Evolutionary conservation across 257 asterid species (phyloP).

Genomic region (Solanum ahanhuiri): DNA sequence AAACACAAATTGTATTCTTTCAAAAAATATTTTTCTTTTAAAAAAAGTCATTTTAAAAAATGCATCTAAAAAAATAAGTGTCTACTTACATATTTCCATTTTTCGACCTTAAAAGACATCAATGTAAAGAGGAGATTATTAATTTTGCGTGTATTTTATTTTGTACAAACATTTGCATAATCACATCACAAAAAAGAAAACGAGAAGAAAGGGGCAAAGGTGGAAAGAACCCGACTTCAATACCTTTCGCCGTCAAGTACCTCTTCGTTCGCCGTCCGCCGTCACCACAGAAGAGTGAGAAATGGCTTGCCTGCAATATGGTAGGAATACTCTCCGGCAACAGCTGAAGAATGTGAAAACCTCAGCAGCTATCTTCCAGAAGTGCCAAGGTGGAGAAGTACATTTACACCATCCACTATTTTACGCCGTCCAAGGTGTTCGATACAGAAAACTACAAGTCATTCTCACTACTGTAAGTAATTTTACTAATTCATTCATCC

Average conservation of each 20-base stretch:
- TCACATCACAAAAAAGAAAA: neutral
- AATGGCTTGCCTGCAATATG: neutral
- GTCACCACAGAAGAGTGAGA: neutral
- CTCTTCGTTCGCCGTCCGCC: neutral
- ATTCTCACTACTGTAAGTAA: slow-evolving; percentile 30
- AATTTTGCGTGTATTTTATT: neutral
- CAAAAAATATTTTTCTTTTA: no score
- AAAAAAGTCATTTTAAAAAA: no score
- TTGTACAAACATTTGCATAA: neutral
- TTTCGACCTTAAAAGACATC: neutral
- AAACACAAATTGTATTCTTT: no score
- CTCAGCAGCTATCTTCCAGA: neutral
- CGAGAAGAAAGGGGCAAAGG: neutral
- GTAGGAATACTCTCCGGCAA: neutral
- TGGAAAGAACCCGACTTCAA: neutral
- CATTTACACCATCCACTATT: slow-evolving; percentile 23
- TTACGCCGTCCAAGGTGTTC: slow-evolving; percentile 28
- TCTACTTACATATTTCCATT: no score
- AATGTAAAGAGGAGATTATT: neutral
- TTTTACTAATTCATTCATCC: neutral
- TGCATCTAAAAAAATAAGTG: no score
- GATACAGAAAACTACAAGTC: slow-evolving; percentile 34
- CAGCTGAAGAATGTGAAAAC: neutral
- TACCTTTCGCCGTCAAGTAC: neutral
- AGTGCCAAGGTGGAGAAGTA: neutral